Percentiles rank a stretch among this genome's conserved stretches.
phyloP scores from a whole-genome alignment of 73 alveolate species.

The Paraurostyla sp. region DNA sequence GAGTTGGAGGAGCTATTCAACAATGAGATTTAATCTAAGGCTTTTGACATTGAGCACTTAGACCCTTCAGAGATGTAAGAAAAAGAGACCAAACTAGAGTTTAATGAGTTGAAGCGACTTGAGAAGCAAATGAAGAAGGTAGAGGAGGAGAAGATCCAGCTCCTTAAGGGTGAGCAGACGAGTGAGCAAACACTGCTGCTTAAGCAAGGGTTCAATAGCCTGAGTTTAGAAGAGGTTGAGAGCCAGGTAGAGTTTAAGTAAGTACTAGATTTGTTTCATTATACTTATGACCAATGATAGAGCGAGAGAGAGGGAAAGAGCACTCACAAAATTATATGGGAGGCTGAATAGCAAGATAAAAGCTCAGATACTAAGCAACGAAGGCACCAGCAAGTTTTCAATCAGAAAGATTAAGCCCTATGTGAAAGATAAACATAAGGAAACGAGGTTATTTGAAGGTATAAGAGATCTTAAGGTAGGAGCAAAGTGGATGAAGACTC shows the following conservation, averaged over 20 bases:
- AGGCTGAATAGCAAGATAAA: slow-evolving; percentile 21
- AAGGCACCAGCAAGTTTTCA: slow-evolving; percentile 32
- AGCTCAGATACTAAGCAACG: slow-evolving; percentile 12
- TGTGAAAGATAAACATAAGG: slow-evolving; percentile 37
- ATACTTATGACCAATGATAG: background rate
- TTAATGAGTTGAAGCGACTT: slow-evolving; percentile 53
- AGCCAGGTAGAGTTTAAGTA: slow-evolving; percentile 30
- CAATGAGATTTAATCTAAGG: background rate
- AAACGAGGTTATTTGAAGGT: slow-evolving; percentile 41
- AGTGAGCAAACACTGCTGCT: background rate
- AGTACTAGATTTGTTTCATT: background rate
- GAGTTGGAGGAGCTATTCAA: slow-evolving; percentile 30
- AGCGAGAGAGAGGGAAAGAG: slow-evolving; percentile 52
- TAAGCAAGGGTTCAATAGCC: background rate
- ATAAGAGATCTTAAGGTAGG: slow-evolving; percentile 57
- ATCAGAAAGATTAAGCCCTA: slow-evolving; percentile 19
- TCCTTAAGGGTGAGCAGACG: background rate
- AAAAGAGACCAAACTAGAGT: slow-evolving; percentile 21
- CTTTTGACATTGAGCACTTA: slow-evolving; percentile 39
- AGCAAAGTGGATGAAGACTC: slow-evolving; percentile 55
- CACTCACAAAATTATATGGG: slow-evolving; percentile 47
- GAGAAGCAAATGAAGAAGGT: slow-evolving; percentile 49
- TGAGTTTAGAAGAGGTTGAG: slow-evolving; percentile 17
- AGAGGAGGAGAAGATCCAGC: slow-evolving; percentile 8
- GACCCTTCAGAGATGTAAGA: slow-evolving; percentile 37